phyloP scores from a whole-genome alignment of 2,329 filamentous ascomycete genomes.

The Periconia sp. region DNA sequence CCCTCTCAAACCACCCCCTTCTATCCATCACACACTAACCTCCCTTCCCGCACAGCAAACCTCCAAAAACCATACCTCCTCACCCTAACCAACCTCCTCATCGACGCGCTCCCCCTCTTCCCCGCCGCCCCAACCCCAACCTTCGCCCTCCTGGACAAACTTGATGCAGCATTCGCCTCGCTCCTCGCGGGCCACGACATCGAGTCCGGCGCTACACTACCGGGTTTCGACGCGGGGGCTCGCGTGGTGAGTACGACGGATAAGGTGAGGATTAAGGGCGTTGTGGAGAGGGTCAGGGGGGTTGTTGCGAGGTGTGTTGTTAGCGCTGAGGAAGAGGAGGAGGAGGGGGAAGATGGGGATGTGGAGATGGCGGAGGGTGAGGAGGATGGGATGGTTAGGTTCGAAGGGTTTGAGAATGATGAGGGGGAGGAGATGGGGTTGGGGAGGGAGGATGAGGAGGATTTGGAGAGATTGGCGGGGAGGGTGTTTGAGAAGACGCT shows the following conservation, averaged over 20 bases:
- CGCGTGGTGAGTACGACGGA: constrained; percentile 73
- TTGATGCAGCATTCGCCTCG: constrained; percentile 82
- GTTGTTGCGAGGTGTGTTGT: constrained; percentile 70
- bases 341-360: constrained; percentile 40
- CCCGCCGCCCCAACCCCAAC: constrained; percentile 63
- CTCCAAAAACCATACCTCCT: constrained; percentile 85
- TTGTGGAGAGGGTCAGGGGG: constrained; percentile 75
- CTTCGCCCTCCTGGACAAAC: constrained; percentile 71
- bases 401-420: background rate
- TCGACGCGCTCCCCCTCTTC: constrained; percentile 73
- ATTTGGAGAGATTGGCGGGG: background rate
- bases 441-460: background rate
- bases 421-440: background rate
- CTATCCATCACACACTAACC: background rate
- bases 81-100: constrained; percentile 72
- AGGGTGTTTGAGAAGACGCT: constrained; percentile 78
- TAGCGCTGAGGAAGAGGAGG: constrained; percentile 17
- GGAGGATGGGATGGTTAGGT: background rate
- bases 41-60: constrained; percentile 55
- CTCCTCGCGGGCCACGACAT: constrained; percentile 69
- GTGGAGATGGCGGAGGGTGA: constrained; percentile 57
- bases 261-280: constrained; percentile 81
- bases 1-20: background rate
- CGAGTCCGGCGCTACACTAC: constrained; percentile 64
- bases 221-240: constrained; percentile 67